Evolutionary conservation across 1,284 basidiomycete genomes (phyloP), one percentile per base, ranked within the genome.

Genomic region (Trichosporon coremiiforme): DNA sequence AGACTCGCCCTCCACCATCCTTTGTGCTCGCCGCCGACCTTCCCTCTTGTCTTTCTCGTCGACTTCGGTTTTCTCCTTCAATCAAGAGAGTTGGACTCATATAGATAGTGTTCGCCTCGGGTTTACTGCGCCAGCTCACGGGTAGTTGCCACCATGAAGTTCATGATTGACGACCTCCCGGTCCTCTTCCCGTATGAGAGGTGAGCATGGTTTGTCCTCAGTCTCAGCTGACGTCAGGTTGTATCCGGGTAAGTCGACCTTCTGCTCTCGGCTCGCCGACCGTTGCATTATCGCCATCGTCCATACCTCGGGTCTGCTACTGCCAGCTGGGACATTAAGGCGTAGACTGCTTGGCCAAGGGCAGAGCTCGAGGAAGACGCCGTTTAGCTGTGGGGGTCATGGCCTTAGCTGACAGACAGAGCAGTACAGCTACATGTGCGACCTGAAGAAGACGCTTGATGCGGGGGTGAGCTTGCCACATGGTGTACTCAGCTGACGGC

Each of bases 361-460:
- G 25, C 25, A 25, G 25, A 25, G 25, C 25, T 25, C 25, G 25
- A 25, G 25, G 25, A 25, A 25, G 25, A 25, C 25, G 25, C 25
- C 25, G 25, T 25, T 25, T 25, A 25, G 25, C 25, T 25, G 25
- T 25, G 25, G 25, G 25, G 25, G 25, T 25, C 25, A 25, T 25
- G 25, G 25, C 25, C 25, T 25, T 25, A 66, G 13, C 68, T 70
- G 38, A 70, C 50, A 41, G 45, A 20, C 80, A 91, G 96, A 98
- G 81, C 96, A 98, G 89, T 98, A 95, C 89, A 90, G 93, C 53
- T 99, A 99, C 81, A 98, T 99, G 95, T 95, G 94, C 83, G 96
- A 99, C 84, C 87, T 99, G 76, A 99, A 99, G 83, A 87, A 94
- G 77, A 96, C 96, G 5, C 88, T 99, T 25, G 97, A 99, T 84